Evolutionary conservation across 2,329 filamentous ascomycete species (phyloP), one percentile per base, ranked within the genome.

Genomic region (Cylindrodendrum hubeiense): DNA sequence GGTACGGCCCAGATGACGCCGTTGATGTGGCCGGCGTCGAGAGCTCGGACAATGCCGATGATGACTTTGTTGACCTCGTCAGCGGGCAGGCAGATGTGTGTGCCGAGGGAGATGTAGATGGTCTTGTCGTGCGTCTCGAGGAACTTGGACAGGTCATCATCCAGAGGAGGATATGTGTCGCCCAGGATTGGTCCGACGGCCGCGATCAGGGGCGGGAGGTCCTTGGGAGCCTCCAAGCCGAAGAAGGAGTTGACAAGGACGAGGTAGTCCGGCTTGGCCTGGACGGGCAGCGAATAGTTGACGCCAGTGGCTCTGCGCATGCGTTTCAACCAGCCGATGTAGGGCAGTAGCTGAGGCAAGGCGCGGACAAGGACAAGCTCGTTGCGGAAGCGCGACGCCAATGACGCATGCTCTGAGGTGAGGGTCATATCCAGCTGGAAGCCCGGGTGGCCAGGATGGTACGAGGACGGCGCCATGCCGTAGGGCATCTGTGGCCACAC

Each of bases 191-290:
- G 83, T 0, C 82, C 83, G 3, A 84, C 76, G 1, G 79, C 63
- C 3, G 75, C 72, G 24, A 79, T 75, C 1, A 79, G 69, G n/a
- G 41, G 21, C 8, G 82, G 82, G 7, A 83, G 62, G 55, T 83
- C 81, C 19, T 77, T 77, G 0, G 81, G 77, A 0, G 76, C 73
- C 46, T 84, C 82, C 3, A 83, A 70, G 0, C 81, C 82, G 46
- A 77, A 80, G 66, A 83, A 83, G 0, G 80, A 81, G 52, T 84
- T 83, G 15, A 83, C 75, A 7, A 83, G 71, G 1, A 80, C 65
- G 2, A 84, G 76, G 37, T 82, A 77, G 46, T 81, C 72, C 1
- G 82, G 81, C 44, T 82, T 82, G 5, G 69, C 65, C 1, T 69
- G 60, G 0, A 66, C 59, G 3, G 74, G 76, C 5, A 77, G 68